Conservation (phyloP, 257 asterid genomes). For the Rauvolfia tetraphylla region DNA sequence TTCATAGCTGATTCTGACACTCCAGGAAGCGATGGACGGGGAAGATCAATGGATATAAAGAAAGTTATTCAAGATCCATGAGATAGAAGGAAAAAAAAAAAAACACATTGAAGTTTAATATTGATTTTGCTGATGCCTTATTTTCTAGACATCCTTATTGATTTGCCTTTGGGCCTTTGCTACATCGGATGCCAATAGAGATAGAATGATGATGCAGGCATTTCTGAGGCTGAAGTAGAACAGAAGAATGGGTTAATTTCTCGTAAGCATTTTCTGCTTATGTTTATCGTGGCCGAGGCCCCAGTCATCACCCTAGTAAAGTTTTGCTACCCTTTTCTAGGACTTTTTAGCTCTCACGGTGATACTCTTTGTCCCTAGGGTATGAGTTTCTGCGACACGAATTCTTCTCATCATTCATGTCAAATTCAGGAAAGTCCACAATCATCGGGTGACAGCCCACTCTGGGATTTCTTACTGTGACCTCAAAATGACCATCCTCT, state of each 20-base stretch:
- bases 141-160: not conserved
- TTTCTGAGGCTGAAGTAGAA: not conserved
- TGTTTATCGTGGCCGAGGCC: not conserved
- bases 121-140: not conserved
- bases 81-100: not conserved
- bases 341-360: not conserved
- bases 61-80: not conserved
- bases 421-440: not conserved
- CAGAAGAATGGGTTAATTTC: not conserved
- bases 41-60: not conserved
- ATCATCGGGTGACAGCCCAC: not conserved
- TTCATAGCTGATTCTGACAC: conserved; percentile 4
- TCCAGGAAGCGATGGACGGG: not conserved
- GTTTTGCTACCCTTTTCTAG: not conserved
- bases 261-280: not conserved
- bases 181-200: conserved; percentile 3
- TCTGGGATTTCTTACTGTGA: not conserved
- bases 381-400: conserved; percentile 4
- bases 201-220: conserved; percentile 7
- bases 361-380: not conserved
- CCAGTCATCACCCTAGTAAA: not conserved
- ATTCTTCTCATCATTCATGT: not conserved
- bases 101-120: not conserved
- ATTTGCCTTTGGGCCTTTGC: not conserved
- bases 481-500: not conserved